These are phyloP conservation scores for Aureobasidium zeae DNA, from an alignment of 2,329 filamentous ascomycete genomes.

Conservation along the genomic window DNA sequence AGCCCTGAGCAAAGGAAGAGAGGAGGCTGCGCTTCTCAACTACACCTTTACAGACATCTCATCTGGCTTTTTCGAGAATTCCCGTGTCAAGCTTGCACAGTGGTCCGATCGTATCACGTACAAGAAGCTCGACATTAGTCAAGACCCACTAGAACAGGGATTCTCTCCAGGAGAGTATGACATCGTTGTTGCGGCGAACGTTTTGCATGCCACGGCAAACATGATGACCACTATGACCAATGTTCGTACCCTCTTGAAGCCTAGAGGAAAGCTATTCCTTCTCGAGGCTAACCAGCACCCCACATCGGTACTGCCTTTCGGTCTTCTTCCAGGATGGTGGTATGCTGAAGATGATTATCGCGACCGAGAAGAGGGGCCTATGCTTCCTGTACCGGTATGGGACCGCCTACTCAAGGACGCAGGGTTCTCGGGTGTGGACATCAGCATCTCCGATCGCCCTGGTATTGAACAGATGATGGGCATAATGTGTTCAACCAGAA, in stretches of 20 bases:
- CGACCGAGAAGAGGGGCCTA: slow-evolving; percentile 26
- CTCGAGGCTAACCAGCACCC: slow-evolving; percentile 21
- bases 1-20: slow-evolving; percentile 20
- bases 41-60: slow-evolving; percentile 43
- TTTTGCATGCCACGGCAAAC: slow-evolving; percentile 22
- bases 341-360: slow-evolving; percentile 10
- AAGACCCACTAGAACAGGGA: slow-evolving; percentile 37
- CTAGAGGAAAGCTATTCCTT: slow-evolving; percentile 22
- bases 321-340: slow-evolving; percentile 28
- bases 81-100: neutral
- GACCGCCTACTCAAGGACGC: slow-evolving; percentile 23
- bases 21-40: slow-evolving; percentile 23
- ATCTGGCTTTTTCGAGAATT: slow-evolving; percentile 27
- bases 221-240: slow-evolving; percentile 20
- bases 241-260: slow-evolving; percentile 22
- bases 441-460: neutral
- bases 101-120: neutral
- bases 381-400: slow-evolving; percentile 27
- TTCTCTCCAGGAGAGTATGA: slow-evolving; percentile 32
- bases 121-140: slow-evolving; percentile 3
- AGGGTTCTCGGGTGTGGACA: slow-evolving; percentile 29
- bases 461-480: neutral
- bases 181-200: slow-evolving; percentile 24
- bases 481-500: neutral
- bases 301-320: slow-evolving; percentile 22